Percentiles rank a stretch among this genome's conserved stretches.
Conservation (phyloP, 164 flowering plant species). For the Stephania cephalantha region DNA sequence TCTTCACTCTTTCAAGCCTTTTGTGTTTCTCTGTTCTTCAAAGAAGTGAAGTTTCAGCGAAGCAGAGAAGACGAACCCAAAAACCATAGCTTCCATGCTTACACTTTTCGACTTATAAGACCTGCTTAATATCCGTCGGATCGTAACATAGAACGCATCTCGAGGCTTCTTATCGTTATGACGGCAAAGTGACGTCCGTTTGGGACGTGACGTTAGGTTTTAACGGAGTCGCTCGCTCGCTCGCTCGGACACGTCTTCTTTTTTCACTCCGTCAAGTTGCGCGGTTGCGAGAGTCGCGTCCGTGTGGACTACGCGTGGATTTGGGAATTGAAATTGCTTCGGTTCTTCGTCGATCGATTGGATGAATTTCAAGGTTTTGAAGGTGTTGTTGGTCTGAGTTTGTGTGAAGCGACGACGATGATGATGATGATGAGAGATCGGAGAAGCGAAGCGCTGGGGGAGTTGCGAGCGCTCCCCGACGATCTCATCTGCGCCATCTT, state of each 20-base stretch:
- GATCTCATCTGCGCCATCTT: conserved; percentile 55
- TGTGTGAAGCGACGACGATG: neutral
- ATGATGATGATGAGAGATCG: conserved; percentile 38
- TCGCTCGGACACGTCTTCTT: too few relatives aligned
- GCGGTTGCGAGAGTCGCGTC: conserved; percentile 3
- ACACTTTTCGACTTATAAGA: neutral
- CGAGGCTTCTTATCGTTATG: neutral
- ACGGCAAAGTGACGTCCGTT: neutral
- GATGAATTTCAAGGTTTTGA: too few relatives aligned
- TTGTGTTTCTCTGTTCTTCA: neutral
- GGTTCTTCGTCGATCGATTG: neutral
- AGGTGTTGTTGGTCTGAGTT: too few relatives aligned
- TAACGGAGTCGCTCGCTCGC: neutral
- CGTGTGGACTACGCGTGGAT: neutral
- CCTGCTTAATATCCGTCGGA: neutral
- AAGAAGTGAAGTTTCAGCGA: neutral
- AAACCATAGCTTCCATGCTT: too few relatives aligned
- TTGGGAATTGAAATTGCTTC: neutral
- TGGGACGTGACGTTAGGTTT: neutral
- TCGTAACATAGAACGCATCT: neutral
- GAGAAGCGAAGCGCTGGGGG: conserved; percentile 67
- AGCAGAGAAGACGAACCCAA: neutral
- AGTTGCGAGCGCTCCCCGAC: conserved; percentile 60
- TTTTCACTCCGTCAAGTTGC: neutral
- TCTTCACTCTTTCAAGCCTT: neutral